Percentiles rank a stretch among this genome's conserved stretches.
Conservation (phyloP, 139 green algal genomes). For the Chlamydomonas schloesseri region DNA sequence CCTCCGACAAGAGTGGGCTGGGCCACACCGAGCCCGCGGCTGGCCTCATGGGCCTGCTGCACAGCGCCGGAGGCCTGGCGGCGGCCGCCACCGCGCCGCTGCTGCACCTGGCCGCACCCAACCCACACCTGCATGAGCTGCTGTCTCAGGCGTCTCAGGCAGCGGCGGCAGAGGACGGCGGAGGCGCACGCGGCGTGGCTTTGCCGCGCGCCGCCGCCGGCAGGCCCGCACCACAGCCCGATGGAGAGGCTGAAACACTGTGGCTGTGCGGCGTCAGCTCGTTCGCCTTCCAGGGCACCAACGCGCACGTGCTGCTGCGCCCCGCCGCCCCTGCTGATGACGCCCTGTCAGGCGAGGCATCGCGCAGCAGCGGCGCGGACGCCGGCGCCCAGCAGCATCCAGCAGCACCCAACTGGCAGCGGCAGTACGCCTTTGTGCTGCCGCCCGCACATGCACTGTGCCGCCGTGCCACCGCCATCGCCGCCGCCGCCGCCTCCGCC, state of each 20-base stretch:
- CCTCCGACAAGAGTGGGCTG: constrained; percentile 83
- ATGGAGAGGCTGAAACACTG: no score
- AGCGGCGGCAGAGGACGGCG: background rate
- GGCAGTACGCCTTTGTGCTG: constrained; percentile 49
- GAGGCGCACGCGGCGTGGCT: background rate
- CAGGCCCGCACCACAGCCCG: background rate
- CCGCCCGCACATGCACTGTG: constrained; percentile 65
- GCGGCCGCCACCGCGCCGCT: constrained; percentile 43
- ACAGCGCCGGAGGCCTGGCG: constrained; percentile 51
- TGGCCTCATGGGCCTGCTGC: constrained; percentile 74
- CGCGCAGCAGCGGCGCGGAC: background rate
- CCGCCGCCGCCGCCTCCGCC: background rate
- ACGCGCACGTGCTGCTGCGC: constrained; percentile 77
- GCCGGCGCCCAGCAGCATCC: background rate
- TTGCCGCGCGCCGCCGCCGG: background rate
- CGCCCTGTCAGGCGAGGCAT: no score
- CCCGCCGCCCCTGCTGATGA: background rate
- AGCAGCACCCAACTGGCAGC: background rate
- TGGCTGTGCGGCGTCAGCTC: constrained; percentile 69
- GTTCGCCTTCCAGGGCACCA: constrained; percentile 91
- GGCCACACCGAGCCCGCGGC: constrained; percentile 91
- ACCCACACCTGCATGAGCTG: constrained; percentile 66
- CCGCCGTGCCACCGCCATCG: background rate
- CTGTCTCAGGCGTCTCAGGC: no score
- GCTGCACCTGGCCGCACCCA: constrained; percentile 78